Evolutionary conservation across 139 green algal genomes (phyloP).

Genomic region (Limnomonas spitsbergensis): DNA sequence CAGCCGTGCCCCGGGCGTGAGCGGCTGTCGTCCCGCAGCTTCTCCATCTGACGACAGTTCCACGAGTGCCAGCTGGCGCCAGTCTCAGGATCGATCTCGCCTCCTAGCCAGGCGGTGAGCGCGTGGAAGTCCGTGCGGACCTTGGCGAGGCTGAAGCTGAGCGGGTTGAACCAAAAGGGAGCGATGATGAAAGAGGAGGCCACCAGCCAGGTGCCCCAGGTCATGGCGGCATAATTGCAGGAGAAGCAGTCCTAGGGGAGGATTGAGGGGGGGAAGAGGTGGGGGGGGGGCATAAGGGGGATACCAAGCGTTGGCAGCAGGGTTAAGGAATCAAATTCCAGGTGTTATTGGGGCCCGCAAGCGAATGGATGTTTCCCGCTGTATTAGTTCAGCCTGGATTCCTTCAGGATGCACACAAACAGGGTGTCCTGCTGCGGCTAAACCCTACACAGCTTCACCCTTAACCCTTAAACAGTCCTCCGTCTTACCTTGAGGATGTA

Average conservation of each 20-base stretch:
- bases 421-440: no score
- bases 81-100: conserved; percentile 40
- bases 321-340: no score
- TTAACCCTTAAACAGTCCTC: no score
- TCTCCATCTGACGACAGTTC: conserved; percentile 35
- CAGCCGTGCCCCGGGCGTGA: not conserved
- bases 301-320: no score
- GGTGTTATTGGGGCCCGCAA: no score
- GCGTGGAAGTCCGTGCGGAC: conserved; percentile 12
- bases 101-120: conserved; percentile 23
- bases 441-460: no score
- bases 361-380: no score
- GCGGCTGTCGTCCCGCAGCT: not conserved
- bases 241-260: not conserved
- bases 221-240: conserved; percentile 7
- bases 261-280: not conserved
- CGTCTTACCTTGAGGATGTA: not conserved
- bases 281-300: no score
- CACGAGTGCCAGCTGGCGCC: conserved; percentile 37
- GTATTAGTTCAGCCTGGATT: no score
- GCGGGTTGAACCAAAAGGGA: conserved; percentile 63
- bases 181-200: conserved; percentile 58
- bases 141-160: conserved; percentile 28
- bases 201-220: conserved; percentile 61
- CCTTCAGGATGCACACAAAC: no score